These are phyloP conservation scores for Hymenoscyphus fraxineus DNA, from an alignment of 2,329 filamentous ascomycete genomes.

Conservation along the genomic window DNA sequence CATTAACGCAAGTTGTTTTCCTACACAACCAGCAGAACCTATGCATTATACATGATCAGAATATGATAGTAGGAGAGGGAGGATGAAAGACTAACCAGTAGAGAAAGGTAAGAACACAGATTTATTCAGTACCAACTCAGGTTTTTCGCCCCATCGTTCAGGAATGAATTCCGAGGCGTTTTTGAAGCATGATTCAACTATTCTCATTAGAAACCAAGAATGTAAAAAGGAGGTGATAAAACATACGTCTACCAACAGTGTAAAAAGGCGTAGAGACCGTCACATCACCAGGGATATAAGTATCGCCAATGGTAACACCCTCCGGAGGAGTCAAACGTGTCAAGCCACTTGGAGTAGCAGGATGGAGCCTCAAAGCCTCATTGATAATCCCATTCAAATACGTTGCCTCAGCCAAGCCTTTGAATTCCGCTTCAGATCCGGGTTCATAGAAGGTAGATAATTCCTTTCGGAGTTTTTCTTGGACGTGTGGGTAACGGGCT, in stretches of 20 bases:
- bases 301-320: constrained; percentile 33
- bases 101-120: constrained; percentile 31
- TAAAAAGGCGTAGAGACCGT: constrained; percentile 19
- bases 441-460: constrained; percentile 11
- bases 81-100: constrained; percentile 20
- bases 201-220: neutral
- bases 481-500: constrained; percentile 13
- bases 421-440: constrained; percentile 9
- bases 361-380: constrained; percentile 40
- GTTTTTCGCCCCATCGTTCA: constrained; percentile 24
- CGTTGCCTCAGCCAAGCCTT: constrained; percentile 23
- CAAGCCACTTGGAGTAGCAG: constrained; percentile 33
- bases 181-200: constrained; percentile 13
- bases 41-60: neutral
- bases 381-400: constrained; percentile 39
- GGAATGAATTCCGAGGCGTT: constrained; percentile 22
- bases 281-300: constrained; percentile 21
- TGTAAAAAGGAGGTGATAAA: neutral
- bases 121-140: constrained; percentile 25
- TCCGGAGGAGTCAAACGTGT: constrained; percentile 36
- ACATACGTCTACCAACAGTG: constrained; percentile 23
- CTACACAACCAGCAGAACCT: constrained; percentile 22
- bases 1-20: constrained; percentile 24
- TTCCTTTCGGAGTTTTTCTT: constrained; percentile 20
- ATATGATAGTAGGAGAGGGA: neutral